Conservation (phyloP, 495 filamentous ascomycete species). For the Letharia lupina region DNA sequence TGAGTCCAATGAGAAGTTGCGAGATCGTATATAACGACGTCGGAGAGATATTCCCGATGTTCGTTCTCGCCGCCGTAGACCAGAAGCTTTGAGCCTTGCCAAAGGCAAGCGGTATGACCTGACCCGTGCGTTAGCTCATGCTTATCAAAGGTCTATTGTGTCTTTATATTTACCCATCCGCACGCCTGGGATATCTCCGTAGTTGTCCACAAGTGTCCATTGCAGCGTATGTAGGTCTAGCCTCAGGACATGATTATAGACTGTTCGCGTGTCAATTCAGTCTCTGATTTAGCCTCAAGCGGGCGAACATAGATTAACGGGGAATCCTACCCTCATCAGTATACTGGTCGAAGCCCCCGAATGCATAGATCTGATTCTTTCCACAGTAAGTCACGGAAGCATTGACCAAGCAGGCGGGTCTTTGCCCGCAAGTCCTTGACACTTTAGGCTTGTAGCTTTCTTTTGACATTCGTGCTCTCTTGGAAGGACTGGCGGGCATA, state of each 20-base stretch:
- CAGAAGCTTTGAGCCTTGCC: slow-evolving; percentile 86
- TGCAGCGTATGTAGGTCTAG: slow-evolving; percentile 77
- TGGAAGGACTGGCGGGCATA: slow-evolving; percentile 68
- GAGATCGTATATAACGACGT: slow-evolving; percentile 92
- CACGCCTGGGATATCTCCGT: slow-evolving; percentile 95
- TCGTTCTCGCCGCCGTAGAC: slow-evolving; percentile 98
- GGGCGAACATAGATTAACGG: neutral
- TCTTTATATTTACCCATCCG: slow-evolving; percentile 68
- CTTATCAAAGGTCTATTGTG: slow-evolving; percentile 1
- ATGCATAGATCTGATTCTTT: slow-evolving; percentile 93
- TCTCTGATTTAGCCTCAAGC: slow-evolving; percentile 19
- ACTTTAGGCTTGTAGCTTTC: slow-evolving; percentile 76
- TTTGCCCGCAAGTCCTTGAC: slow-evolving; percentile 70
- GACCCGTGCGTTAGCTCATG: slow-evolving; percentile 16
- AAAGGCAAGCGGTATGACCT: slow-evolving; percentile 95
- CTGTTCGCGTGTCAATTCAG: slow-evolving; percentile 33
- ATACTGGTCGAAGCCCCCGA: slow-evolving; percentile 98
- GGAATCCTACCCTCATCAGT: slow-evolving; percentile 69
- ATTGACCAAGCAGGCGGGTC: slow-evolving; percentile 92
- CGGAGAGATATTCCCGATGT: slow-evolving; percentile 87
- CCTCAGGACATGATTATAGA: slow-evolving; percentile 94
- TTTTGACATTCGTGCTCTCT: slow-evolving; percentile 49
- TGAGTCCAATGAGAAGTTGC: slow-evolving; percentile 90
- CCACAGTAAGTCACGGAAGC: slow-evolving; percentile 96
- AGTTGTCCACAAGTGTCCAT: slow-evolving; percentile 96